Base-by-base conservation (phyloP, 176 grass and related monocot genomes). In the bread wheat (Triticum aestivum) region DNA sequence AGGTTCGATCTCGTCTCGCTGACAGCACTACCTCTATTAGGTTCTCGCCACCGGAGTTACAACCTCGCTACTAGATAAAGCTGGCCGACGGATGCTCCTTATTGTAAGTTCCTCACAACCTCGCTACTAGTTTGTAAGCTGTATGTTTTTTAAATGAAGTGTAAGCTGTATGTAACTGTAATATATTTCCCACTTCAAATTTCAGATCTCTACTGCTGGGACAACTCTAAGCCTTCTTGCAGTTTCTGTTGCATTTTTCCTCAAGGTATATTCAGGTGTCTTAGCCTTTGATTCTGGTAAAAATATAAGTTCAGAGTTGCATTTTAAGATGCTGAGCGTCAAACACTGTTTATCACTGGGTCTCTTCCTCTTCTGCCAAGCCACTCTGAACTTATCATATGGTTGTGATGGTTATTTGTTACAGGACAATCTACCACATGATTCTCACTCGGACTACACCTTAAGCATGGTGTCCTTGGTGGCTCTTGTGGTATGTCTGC, bases 1-100 rank as follows among this genome's bases (percentile, higher is more conserved):
- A 23, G 9, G 73, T 54, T 30, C 6, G 5, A 79, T 87, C 24
- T 11, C 2, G 2, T 61, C 35, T 84, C 1, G n/a, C 21, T 89
- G 11, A 74, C 14, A 35, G 4, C 18, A 41, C 69, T 66, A 8
- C 13, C 83, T 68, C 84, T 90, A 87, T 58, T 89, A 96, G 93
- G 97, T 98, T 79, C 78, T 98, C 62, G 97, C 97, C 34, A 96
- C 97, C 73, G 92, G 90, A 81, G 44, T 98, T 87, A 98, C 97
- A 81, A 96, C 97, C 20, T 91, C 87, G 73, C 91, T 96, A 37
- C 86, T 96, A 65, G 94, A 98, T 84, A 94, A 86, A 98, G 97
- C 97, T 85, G 97, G 97, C 3, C 88, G 96, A 73, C 80, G 93
- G 79, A 92, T 96, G 86, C 93, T 98, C 70, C 96, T 98, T 82